Base-by-base conservation (phyloP, 1,139 yeast species). In the Kurtzmaniella natalensis region DNA sequence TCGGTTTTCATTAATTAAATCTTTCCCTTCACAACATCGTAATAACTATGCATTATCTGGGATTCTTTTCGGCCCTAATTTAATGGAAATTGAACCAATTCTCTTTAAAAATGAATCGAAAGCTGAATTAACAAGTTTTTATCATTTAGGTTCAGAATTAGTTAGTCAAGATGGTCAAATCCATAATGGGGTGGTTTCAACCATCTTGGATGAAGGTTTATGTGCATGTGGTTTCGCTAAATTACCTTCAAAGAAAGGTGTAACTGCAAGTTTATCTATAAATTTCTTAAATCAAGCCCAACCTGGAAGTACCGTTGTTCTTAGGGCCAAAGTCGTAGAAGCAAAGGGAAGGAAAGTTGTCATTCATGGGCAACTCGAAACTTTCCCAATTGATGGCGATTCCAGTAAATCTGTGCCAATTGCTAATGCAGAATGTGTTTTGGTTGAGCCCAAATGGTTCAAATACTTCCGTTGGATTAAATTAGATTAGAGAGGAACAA, bases 191-290 rank as follows among this genome's bases (percentile, higher is more conserved):
- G 69, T 89, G 4, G 61, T 89, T 2, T 77, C 96, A 1, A 81
- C 96, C 2, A 60, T 92, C 25, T 50, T 92, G 31, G 98, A 92
- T 55, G 98, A 92, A 54, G 81, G 85, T 0, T 64, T 92, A 29
- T 87, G 96, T 48, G 71, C 79, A 30, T 85, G 95, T 50, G 97
- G 96, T 14, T 92, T 88, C 52, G 79, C 89, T 5, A 61, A 71
- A 21, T 64, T 92, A n/a, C 97, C 98, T 1, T 77, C 81, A 36
- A 75, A 78, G 37, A 70, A 81, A 35, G 97, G 97, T n/a, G 96
- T 92, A 14, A 92, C 98, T 1, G 98, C 95, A 0, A 71, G 72
- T 32, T 63, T 92, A 29, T 63, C 73, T 11, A 68, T 92, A 13
- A 70, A 83, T 40, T 92, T 85, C 54, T 50, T 66, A 32, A 70